These are phyloP conservation scores for Russula griseocarnosa DNA, from an alignment of 768 basidiomycete genomes.

Conservation along the genomic window DNA sequence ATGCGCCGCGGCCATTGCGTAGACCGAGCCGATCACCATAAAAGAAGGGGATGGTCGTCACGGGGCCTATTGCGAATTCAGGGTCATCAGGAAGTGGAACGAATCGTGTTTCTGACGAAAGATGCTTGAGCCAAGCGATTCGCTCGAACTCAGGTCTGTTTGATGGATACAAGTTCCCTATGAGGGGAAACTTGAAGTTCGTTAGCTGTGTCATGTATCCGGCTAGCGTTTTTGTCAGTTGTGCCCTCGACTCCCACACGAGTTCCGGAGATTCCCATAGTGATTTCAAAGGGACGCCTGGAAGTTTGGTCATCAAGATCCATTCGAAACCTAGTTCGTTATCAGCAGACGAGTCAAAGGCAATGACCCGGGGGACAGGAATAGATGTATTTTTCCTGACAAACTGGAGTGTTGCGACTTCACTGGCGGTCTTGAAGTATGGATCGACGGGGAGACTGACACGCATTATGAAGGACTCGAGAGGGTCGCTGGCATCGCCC, in stretches of 20 bases:
- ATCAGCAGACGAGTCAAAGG: constrained; percentile 31
- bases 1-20: background rate
- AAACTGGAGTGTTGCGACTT: constrained; percentile 35
- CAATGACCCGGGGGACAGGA: constrained; percentile 33
- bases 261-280: background rate
- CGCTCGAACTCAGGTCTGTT: background rate
- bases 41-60: constrained; percentile 2
- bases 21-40: background rate
- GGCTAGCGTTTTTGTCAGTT: background rate
- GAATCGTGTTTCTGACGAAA: background rate
- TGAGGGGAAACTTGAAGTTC: background rate
- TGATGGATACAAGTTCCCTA: background rate
- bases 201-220: background rate
- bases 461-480: constrained; percentile 8
- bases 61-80: background rate
- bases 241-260: background rate
- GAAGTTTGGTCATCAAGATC: constrained; percentile 32
- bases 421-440: constrained; percentile 34
- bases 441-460: constrained; percentile 6
- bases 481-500: background rate
- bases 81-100: background rate
- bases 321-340: constrained; percentile 34
- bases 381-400: constrained; percentile 30
- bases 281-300: background rate
- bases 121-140: background rate